Conservation (phyloP, 208 protist species). For the Strigomonas culicis region DNA sequence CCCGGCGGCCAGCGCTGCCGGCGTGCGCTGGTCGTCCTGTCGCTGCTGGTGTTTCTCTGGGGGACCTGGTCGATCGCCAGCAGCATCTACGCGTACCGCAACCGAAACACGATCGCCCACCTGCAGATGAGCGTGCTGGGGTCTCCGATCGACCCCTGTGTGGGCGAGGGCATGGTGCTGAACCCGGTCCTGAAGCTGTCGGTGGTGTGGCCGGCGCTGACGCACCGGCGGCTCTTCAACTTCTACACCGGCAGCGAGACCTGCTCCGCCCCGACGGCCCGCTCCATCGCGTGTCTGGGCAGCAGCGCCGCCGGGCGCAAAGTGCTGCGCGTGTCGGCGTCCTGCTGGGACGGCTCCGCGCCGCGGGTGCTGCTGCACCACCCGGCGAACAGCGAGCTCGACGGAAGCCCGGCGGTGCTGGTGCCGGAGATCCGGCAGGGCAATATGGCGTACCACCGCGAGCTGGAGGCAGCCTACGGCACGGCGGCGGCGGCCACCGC, state of each 20-base stretch:
- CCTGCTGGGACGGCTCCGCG: slow-evolving; percentile 24
- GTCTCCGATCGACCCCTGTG: slow-evolving; percentile 35
- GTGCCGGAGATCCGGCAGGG: slow-evolving; percentile 18
- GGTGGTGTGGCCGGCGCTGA: slow-evolving; percentile 42
- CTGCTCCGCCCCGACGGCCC: slow-evolving; percentile 12
- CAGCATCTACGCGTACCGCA: not conserved
- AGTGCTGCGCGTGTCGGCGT: slow-evolving; percentile 31
- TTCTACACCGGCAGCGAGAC: slow-evolving; percentile 37
- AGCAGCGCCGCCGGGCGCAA: slow-evolving; percentile 14
- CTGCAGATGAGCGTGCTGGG: slow-evolving; percentile 30
- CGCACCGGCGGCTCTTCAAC: slow-evolving; percentile 32
- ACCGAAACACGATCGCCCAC: slow-evolving; percentile 18
- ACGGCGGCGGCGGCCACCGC: slow-evolving; percentile 16
- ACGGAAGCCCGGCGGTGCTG: slow-evolving; percentile 6
- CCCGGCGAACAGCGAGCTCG: slow-evolving; percentile 45
- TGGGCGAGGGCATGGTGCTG: slow-evolving; percentile 25
- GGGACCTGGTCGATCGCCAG: not conserved
- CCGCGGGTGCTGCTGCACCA: slow-evolving; percentile 40
- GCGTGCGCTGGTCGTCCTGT: not conserved
- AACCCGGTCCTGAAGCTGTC: slow-evolving; percentile 20
- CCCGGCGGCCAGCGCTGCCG: too few relatives aligned
- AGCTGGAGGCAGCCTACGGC: slow-evolving; percentile 32
- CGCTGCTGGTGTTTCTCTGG: slow-evolving; percentile 10
- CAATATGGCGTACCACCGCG: slow-evolving; percentile 28
- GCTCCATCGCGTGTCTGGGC: slow-evolving; percentile 38